Evolutionary conservation across 352 stramenopile genomes (phyloP), one percentile per base, ranked within the genome.

Genomic region (Peronospora destructor): DNA sequence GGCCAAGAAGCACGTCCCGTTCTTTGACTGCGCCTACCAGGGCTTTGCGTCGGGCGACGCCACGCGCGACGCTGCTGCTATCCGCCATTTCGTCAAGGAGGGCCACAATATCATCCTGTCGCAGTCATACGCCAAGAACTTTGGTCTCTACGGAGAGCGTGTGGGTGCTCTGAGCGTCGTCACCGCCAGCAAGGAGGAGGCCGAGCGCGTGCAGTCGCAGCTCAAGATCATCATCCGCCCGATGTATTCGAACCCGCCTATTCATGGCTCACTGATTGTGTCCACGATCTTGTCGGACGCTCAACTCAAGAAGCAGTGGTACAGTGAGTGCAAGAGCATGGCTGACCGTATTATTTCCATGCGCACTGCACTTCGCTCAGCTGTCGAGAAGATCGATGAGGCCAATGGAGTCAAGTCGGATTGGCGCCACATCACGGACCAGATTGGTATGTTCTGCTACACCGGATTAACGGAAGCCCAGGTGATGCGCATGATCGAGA

Each of bases 111-210:
- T 99, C 64, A 68, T 96, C 12, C 70, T 99, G 45, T 91, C 92
- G 30, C 97, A 99, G 83, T 98, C 87, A 62, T 99, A 98, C 73
- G 96, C 96, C 35, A 99, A 99, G 82, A 99, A 99, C 89, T 99
- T 99, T 70, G 97, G 97, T 51, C 85, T 99, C 9, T 99, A 99
- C 76, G 97, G 97, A 47, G 94, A 99, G 68, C 80, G 97, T 61
- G 88, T 99, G 19, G 97, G 97, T 40, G 90, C 95, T 23, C 76
- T 99, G 42, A 98, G 86, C 29, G 81, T 98, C 23, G 96, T 99
- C 45, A 96, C 85, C 19, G 71, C 73, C 45, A 75, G 87, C 66
- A 71, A 85, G 34, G 96, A 99, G 23, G 96, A 99, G 76, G 94
- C 92, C 26, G 81, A 95, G 51, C 82, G 92, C 49, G 86, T 98